Evolutionary conservation across 129 eudicot genomes (phyloP).

Genomic region (Helichrysum umbraculigerum): DNA sequence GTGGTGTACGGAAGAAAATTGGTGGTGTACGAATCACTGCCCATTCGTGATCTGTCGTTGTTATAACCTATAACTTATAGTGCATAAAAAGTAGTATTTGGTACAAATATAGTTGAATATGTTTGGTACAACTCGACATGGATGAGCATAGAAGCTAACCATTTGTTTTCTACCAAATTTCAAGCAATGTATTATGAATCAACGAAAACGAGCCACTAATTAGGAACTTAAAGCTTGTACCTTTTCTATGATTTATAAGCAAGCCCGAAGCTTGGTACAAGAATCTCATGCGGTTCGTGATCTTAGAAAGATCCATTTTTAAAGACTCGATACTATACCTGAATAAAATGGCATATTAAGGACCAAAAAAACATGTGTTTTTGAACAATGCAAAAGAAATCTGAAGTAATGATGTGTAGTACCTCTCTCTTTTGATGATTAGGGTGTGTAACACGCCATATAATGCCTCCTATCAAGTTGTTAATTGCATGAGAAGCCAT

Average conservation of each 20-base stretch:
- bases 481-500: conserved; percentile 91
- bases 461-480: conserved; percentile 73
- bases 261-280: not conserved
- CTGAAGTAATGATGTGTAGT: not conserved
- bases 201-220: not conserved
- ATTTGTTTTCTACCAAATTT: not conserved
- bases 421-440: conserved; percentile 33
- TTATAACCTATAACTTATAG: not conserved
- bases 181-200: not conserved
- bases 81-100: not conserved
- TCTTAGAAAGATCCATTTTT: not conserved
- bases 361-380: not conserved
- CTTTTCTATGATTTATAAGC: conserved; percentile 1
- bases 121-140: conserved; percentile 8
- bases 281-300: not conserved
- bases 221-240: not conserved
- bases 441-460: conserved; percentile 66
- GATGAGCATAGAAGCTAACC: not conserved
- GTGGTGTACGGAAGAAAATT: no score
- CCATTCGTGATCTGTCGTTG: not conserved
- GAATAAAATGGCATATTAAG: not conserved
- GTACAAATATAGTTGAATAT: not conserved
- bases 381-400: not conserved
- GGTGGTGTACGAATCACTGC: no score
- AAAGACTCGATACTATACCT: conserved; percentile 8